Base-by-base conservation (phyloP, 2,329 filamentous ascomycete genomes). In the Ceratocystis alfenasii region DNA sequence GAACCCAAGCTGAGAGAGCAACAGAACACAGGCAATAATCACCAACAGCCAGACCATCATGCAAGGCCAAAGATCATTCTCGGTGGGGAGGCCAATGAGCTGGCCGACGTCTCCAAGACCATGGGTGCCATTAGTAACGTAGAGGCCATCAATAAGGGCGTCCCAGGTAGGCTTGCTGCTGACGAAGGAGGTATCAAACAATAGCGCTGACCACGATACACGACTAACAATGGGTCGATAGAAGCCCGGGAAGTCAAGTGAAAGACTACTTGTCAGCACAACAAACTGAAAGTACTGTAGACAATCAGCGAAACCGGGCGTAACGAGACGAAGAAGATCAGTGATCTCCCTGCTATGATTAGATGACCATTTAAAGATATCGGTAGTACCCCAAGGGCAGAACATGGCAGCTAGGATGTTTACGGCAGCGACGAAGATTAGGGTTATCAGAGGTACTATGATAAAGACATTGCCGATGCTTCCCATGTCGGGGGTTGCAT, bases 271-370 rank as follows among this genome's bases (percentile, higher is more conserved):
- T 0, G 91, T 94, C 67, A 99, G 78, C 25, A 89, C 87, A 65
- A 94, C 81, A 71, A 96, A 99, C 73, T 99, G 94, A 20, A 99
- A 89, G 74, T 99, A 97, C 75, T 97, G 92, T 65, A 99, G 80
- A 72, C 94, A 99, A 73, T 99, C 94, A 5, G 90, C 91, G 73
- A 99, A 97, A 0, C 94, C 94, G 4, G 94, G 94, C 0, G 94
- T 99, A 44, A 99, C 90, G 61, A 99, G 80, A 65, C 94, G 86
- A 65, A 99, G 80, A 70, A 96, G 79, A 76, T 99, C 94, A 20
- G 66, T 59, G 68, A 90, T 89, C 71, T 99, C 94, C 70, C 93
- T 86, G 45, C 94, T 94, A 74, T 95, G 97, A 74, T 99, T 99
- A 72, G 90, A 95, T n/a, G 90, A 91, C 91, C 93, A 99, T 70